phyloP scores from a whole-genome alignment of 108 stramenopile species.

The Conticribra guillardii region DNA sequence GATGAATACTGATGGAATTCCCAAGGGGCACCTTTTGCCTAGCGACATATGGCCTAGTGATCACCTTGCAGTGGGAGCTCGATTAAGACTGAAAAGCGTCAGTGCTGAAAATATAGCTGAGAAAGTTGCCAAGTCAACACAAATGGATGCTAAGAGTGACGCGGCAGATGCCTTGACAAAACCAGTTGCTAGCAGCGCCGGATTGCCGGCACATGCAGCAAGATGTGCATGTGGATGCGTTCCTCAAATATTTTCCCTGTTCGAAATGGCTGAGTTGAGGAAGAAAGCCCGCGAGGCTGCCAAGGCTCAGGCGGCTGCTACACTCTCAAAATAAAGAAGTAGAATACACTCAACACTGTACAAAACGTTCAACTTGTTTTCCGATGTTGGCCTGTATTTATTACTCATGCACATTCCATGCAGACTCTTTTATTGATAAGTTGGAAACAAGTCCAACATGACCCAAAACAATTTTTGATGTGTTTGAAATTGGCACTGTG shows the following conservation, averaged over 20 bases:
- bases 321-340: no score
- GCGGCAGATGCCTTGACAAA: slow-evolving; percentile 11
- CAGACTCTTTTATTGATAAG: no score
- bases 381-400: no score
- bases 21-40: slow-evolving; percentile 77
- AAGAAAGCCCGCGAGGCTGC: slow-evolving; percentile 50
- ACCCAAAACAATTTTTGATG: no score
- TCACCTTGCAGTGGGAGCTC: slow-evolving; percentile 82
- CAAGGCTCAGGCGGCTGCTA: slow-evolving; percentile 18
- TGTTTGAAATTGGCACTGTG: no score
- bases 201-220: slow-evolving; percentile 13
- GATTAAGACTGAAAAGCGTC: slow-evolving; percentile 40
- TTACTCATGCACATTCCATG: no score
- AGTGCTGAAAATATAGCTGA: neutral
- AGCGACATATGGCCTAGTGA: slow-evolving; percentile 86
- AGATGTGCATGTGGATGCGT: slow-evolving; percentile 79
- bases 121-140: no score
- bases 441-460: no score
- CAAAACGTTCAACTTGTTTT: no score
- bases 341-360: no score
- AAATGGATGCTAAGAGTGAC: no score
- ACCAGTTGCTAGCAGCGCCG: slow-evolving; percentile 1
- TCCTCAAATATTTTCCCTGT: slow-evolving; percentile 65
- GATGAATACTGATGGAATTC: slow-evolving; percentile 49
- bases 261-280: slow-evolving; percentile 85